Percentiles rank a stretch among this genome's conserved stretches.
Conservation (phyloP, 2,329 filamentous ascomycete species). For the Stemphylium vesicarium region DNA sequence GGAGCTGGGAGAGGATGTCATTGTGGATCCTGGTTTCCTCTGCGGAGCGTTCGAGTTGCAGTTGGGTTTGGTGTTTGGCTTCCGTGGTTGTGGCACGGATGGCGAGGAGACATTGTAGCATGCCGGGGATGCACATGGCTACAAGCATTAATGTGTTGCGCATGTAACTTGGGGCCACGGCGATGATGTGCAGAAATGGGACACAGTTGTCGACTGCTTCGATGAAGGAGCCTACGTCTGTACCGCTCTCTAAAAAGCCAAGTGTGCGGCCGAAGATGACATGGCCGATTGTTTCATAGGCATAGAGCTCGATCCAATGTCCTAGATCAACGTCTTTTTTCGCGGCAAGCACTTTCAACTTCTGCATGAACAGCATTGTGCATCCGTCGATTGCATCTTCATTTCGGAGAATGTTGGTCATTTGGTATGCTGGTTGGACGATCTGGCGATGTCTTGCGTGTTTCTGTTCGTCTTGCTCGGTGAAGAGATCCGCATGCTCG, state of each 20-base stretch:
- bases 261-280: constrained; percentile 52
- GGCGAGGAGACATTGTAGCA: constrained; percentile 33
- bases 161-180: constrained; percentile 38
- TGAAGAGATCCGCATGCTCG: constrained; percentile 29
- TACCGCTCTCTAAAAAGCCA: constrained; percentile 50
- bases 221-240: constrained; percentile 51
- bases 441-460: constrained; percentile 24
- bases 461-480: constrained; percentile 25
- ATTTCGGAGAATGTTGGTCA: constrained; percentile 50
- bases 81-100: constrained; percentile 30
- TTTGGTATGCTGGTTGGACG: constrained; percentile 44
- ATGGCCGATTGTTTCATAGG: constrained; percentile 52
- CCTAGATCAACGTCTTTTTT: constrained; percentile 32
- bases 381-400: constrained; percentile 35
- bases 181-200: constrained; percentile 39
- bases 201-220: constrained; percentile 45
- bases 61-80: constrained; percentile 18
- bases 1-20: constrained; percentile 23
- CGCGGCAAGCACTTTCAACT: constrained; percentile 25
- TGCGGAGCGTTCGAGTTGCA: constrained; percentile 8
- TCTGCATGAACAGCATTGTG: constrained; percentile 28
- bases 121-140: constrained; percentile 26
- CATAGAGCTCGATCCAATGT: constrained; percentile 34
- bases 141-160: constrained; percentile 36
- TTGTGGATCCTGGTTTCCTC: constrained; percentile 21